Conservation (phyloP, 2,329 filamentous ascomycete genomes). For the Zymoseptoria ardabiliae region DNA sequence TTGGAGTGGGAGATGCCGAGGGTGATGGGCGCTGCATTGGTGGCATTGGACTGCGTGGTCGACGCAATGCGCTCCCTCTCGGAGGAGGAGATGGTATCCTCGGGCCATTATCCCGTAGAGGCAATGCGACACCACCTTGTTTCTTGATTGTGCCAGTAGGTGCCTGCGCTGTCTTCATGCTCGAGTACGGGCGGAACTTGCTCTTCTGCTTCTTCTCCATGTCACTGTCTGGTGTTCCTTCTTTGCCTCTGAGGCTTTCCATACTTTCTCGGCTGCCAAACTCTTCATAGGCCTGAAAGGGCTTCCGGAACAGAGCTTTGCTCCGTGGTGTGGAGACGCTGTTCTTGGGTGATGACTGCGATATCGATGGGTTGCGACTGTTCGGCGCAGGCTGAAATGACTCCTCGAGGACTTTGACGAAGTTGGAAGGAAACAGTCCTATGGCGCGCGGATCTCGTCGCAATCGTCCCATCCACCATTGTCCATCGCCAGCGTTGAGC, state of each 20-base stretch:
- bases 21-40: slow-evolving; percentile 17
- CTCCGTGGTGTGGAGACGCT: slow-evolving; percentile 34
- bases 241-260: slow-evolving; percentile 28
- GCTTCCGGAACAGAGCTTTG: slow-evolving; percentile 55
- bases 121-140: slow-evolving; percentile 13
- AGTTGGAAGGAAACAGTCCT: slow-evolving; percentile 93
- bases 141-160: slow-evolving; percentile 27
- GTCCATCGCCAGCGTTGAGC: slow-evolving; percentile 92
- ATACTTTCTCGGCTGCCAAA: slow-evolving; percentile 17
- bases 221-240: slow-evolving; percentile 25
- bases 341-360: slow-evolving; percentile 51
- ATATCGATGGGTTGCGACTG: slow-evolving; percentile 47
- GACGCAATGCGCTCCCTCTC: slow-evolving; percentile 18
- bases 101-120: slow-evolving; percentile 21
- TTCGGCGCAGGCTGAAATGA: slow-evolving; percentile 65
- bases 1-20: slow-evolving; percentile 36
- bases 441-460: slow-evolving; percentile 84
- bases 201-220: slow-evolving; percentile 29
- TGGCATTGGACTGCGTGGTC: slow-evolving; percentile 20
- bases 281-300: slow-evolving; percentile 55
- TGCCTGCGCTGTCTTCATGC: slow-evolving; percentile 43
- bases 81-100: slow-evolving; percentile 29
- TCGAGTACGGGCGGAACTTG: slow-evolving; percentile 42
- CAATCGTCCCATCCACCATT: slow-evolving; percentile 95
- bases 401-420: slow-evolving; percentile 82